These are phyloP conservation scores for Metschnikowia vanudenii DNA, from an alignment of 805 yeast species.

Conservation along the genomic window DNA sequence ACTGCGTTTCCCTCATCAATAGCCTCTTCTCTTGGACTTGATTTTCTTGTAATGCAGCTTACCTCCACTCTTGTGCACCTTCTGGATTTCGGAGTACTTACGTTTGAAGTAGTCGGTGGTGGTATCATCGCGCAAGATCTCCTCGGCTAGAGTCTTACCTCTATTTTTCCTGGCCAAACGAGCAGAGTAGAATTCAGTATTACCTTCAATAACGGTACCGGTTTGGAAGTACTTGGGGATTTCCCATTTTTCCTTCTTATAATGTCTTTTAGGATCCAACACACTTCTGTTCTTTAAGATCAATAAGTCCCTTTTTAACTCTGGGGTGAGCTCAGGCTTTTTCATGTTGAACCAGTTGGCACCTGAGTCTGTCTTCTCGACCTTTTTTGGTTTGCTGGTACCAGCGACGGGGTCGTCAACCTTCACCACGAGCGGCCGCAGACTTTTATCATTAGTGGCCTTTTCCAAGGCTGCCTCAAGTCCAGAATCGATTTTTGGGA, in stretches of 20 bases:
- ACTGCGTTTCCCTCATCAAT: slow-evolving; percentile 18
- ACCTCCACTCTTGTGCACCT: slow-evolving; percentile 58
- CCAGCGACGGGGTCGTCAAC: slow-evolving; percentile 33
- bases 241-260: slow-evolving; percentile 80
- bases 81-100: slow-evolving; percentile 78
- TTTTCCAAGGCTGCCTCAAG: slow-evolving; percentile 24
- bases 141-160: slow-evolving; percentile 76
- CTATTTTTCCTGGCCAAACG: slow-evolving; percentile 70
- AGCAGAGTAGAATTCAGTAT: slow-evolving; percentile 70
- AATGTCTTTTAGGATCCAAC: slow-evolving; percentile 92
- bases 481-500: slow-evolving; percentile 41
- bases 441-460: slow-evolving; percentile 9
- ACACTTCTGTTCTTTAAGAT: slow-evolving; percentile 84
- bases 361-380: slow-evolving; percentile 18
- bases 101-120: slow-evolving; percentile 78
- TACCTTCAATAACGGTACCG: slow-evolving; percentile 85
- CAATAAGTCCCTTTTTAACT: slow-evolving; percentile 71
- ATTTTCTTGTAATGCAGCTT: slow-evolving; percentile 63
- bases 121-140: slow-evolving; percentile 70
- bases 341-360: slow-evolving; percentile 22
- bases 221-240: slow-evolving; percentile 79
- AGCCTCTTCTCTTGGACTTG: slow-evolving; percentile 57
- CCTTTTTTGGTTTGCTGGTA: slow-evolving; percentile 13
- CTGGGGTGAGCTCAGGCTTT: slow-evolving; percentile 34
- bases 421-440: slow-evolving; percentile 24